Evolutionary conservation across 768 basidiomycete species (phyloP), one percentile per base, ranked within the genome.

Genomic region (Mycena floridula): DNA sequence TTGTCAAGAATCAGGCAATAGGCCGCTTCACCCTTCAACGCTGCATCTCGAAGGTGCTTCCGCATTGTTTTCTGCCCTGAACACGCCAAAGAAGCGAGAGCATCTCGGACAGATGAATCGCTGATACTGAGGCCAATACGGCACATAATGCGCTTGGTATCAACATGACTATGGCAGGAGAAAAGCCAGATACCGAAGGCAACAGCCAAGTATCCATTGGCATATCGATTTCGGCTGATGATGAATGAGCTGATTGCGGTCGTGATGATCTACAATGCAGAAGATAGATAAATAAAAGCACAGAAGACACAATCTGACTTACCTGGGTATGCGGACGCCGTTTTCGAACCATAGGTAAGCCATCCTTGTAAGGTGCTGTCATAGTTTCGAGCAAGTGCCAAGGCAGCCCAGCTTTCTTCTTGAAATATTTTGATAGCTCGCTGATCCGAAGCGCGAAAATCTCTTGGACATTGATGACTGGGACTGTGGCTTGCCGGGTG

Each of bases 131-230:
- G 41, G 13, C 58, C 54, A 18, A 59, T 50, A 2, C 53, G 46
- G 35, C 51, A 49, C 22, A 49, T 51, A 3, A 54, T 43, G 3
- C 56, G 51, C 26, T 59, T 59, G 43, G 50, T 37, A 30, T 57
- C 53, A 12, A 59, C 39, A 37, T 59, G 58, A 8, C 32, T n/a
- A n/a, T n/a, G n/a, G n/a, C n/a, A n/a, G n/a, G n/a, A n/a, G n/a
- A n/a, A n/a, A n/a, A n/a, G n/a, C n/a, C n/a, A n/a, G n/a, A n/a
- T n/a, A n/a, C n/a, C n/a, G n/a, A n/a, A n/a, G n/a, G n/a, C n/a
- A n/a, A 60, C 37, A 8, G 56, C 50, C 2, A 60, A 48, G 30
- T 58, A 54, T 15, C 52, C 52, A 35, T 48, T 55, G 13, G 57
- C 59, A 41, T 51, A 57, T 3, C 42, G 52, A 22, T 60, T 57